phyloP scores from a whole-genome alignment of 345 rosid genomes.

The Nephelium lappaceum region DNA sequence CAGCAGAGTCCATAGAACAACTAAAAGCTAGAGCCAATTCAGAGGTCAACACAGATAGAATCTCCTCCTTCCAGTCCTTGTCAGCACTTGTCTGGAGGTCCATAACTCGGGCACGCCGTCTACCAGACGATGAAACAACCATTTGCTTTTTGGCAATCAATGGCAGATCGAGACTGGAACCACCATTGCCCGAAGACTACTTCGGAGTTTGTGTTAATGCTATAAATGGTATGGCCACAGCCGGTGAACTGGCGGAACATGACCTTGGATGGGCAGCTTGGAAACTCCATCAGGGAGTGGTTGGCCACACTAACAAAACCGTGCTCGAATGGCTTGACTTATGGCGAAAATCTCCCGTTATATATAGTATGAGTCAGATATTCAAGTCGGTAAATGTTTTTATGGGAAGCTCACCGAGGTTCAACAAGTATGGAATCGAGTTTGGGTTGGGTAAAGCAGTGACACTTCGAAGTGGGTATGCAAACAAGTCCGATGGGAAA shows the following conservation, averaged over 20 bases:
- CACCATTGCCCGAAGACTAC: conserved; percentile 50
- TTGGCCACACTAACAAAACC: conserved; percentile 37
- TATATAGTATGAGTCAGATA: conserved; percentile 37
- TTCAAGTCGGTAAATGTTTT: conserved; percentile 53
- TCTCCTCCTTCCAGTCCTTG: conserved; percentile 76
- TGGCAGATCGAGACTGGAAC: conserved; percentile 57
- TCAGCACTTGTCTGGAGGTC: conserved; percentile 68
- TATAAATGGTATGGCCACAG: conserved; percentile 40
- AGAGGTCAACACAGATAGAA: conserved; percentile 40
- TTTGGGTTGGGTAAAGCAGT: conserved; percentile 80
- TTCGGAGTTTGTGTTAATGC: conserved; percentile 59
- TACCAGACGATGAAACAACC: conserved; percentile 40
- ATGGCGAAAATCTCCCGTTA: conserved; percentile 48
- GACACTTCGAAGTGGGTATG: conserved; percentile 70
- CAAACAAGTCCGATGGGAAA: conserved; percentile 71
- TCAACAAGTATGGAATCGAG: conserved; percentile 70
- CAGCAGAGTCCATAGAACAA: conserved; percentile 47
- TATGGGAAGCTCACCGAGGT: conserved; percentile 88
- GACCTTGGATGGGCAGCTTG: conserved; percentile 72
- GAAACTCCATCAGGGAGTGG: conserved; percentile 52
- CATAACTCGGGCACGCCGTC: conserved; percentile 47
- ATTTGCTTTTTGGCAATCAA: conserved; percentile 53
- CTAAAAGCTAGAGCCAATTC: conserved; percentile 60
- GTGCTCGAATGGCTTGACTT: conserved; percentile 33
- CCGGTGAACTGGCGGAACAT: conserved; percentile 53